Evolutionary conservation across 2,329 filamentous ascomycete species (phyloP).

Genomic region (Aspergillus japonicus): DNA sequence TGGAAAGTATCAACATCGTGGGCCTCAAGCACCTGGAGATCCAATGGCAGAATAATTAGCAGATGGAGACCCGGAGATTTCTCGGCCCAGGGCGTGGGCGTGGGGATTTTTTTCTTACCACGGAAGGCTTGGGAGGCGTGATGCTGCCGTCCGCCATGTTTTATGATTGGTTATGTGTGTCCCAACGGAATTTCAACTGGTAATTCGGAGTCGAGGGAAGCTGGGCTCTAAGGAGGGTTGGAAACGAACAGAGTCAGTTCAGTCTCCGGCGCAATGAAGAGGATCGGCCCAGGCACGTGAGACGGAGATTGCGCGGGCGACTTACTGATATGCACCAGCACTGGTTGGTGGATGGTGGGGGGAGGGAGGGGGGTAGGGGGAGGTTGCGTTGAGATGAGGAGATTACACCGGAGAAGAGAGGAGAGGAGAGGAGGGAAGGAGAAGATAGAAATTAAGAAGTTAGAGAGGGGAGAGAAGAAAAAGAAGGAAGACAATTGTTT

Average conservation of each 20-base stretch:
- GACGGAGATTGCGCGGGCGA: conserved; percentile 16
- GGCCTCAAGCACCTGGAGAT: conserved; percentile 44
- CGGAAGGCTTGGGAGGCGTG: conserved; percentile 36
- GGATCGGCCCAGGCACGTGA: background rate
- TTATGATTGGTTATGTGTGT: conserved; percentile 5
- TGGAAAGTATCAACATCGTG: conserved; percentile 53
- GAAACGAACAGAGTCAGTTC: background rate
- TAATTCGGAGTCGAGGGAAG: background rate
- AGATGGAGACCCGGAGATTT: background rate
- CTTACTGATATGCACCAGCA: conserved; percentile 6
- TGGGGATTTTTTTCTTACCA: conserved; percentile 34
- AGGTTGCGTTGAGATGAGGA: background rate
- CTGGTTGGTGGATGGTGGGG: conserved; percentile 10
- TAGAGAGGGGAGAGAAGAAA: conserved; percentile 5
- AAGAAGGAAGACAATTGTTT: conserved; percentile 3
- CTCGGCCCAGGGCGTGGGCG: background rate
- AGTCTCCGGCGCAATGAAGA: background rate
- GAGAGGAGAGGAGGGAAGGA: conserved; percentile 1
- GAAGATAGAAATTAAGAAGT: conserved; percentile 4
- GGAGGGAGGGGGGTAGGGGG: background rate
- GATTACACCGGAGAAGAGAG: background rate
- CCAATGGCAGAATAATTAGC: conserved; percentile 14
- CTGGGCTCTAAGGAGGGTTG: conserved; percentile 4
- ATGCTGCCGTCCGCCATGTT: conserved; percentile 41
- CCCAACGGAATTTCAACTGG: conserved; percentile 5